A percentile compares a stretch with the other conserved stretches of the same genome.
Conservation (phyloP, 495 filamentous ascomycete genomes). For the Daldinia decipiens region DNA sequence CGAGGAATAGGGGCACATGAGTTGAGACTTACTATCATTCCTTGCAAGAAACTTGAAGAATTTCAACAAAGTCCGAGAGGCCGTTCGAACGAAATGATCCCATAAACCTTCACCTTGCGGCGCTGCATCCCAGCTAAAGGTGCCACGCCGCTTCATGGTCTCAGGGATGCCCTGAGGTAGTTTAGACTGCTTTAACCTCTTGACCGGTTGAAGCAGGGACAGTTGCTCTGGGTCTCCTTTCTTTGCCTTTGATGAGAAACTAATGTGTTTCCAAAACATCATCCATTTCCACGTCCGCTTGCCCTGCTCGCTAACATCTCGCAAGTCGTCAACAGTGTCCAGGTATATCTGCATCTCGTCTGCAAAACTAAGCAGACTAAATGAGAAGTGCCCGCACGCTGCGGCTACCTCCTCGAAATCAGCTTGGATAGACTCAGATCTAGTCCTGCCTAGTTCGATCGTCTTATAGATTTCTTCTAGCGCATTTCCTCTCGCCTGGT, state of each 20-base stretch:
- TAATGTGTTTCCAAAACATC: slow-evolving; percentile 73
- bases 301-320: slow-evolving; percentile 68
- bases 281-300: slow-evolving; percentile 87
- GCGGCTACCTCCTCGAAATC: slow-evolving; percentile 97
- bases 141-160: slow-evolving; percentile 55
- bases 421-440: slow-evolving; percentile 78
- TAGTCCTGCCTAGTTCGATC: slow-evolving; percentile 72
- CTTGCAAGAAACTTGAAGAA: slow-evolving; percentile 56
- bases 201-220: slow-evolving; percentile 51
- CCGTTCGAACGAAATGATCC: slow-evolving; percentile 48
- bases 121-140: slow-evolving; percentile 55
- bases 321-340: slow-evolving; percentile 85
- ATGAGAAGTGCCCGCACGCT: slow-evolving; percentile 94
- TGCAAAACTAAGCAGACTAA: slow-evolving; percentile 86
- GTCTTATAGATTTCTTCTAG: slow-evolving; percentile 80
- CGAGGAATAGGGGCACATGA: neutral
- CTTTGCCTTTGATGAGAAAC: slow-evolving; percentile 41
- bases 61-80: slow-evolving; percentile 54
- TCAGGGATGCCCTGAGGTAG: slow-evolving; percentile 61
- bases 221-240: slow-evolving; percentile 63
- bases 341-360: slow-evolving; percentile 86
- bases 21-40: slow-evolving; percentile 58
- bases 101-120: slow-evolving; percentile 46
- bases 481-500: slow-evolving; percentile 74
- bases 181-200: slow-evolving; percentile 54